Base-by-base conservation (phyloP, 306 rosid species). In the Inga oerstediana region DNA sequence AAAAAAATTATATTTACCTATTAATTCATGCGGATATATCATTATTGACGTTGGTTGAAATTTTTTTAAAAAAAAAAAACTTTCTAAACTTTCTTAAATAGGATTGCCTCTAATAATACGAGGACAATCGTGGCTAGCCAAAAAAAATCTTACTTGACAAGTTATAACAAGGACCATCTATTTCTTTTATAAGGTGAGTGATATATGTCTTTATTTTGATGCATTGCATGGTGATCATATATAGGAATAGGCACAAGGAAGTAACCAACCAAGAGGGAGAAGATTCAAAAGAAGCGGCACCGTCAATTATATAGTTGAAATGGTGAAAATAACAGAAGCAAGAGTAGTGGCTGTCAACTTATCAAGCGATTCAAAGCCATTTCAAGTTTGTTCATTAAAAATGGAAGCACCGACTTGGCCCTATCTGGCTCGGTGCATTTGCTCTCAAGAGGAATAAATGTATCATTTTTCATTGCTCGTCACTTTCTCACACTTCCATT, bases 401-500 rank as follows among this genome's bases (percentile, higher is more conserved):
- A 51, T 44, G 79, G 85, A 87, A 52, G 84, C 89, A 89, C 92
- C 87, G 89, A 89, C 90, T 89, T 85, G 11, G 43, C 43, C 43
- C 43, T 39, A 6, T 8, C 1, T 39, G 35, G 27, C 56, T 77
- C 48, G 78, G 82, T 84, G 85, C 71, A 39, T 56, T 24, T 9
- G 22, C n/a, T 58, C 64, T 15, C 51, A 2, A 2, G 67, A 43
- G 62, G 79, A 86, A 85, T 83, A 83, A 49, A 80, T 72, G 81
- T 75, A 61, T 82, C 73, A 48, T 58, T 75, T 78, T 79, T 6
- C 64, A 51, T 67, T 76, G 75, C 24, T 43, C 59, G 82, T 79
- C 85, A 51, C 76, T 73, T 80, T 77, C 59, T 72, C 73, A 61
- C 82, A 16, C 49, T 84, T 67, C 74, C 89, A 76, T 72, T 84